Evolutionary conservation across 495 filamentous ascomycete genomes (phyloP).

Genomic region (Pyrenula massariospora): DNA sequence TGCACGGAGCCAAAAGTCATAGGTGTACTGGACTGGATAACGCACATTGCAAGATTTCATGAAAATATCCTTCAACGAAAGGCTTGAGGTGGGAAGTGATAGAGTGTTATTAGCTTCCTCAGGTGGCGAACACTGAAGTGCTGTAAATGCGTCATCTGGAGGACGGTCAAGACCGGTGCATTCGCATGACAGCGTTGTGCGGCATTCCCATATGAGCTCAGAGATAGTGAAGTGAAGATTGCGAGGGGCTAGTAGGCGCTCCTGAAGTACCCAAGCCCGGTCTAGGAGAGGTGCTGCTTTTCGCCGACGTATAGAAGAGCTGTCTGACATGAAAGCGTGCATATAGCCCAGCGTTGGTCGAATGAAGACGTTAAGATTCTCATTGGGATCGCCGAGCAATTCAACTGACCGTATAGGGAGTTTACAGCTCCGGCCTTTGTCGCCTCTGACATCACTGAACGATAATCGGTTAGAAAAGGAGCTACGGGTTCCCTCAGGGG

Average conservation of each 20-base stretch:
- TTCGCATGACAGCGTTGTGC: not conserved
- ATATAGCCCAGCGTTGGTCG: not conserved
- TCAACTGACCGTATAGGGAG: not conserved
- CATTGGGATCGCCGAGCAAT: not conserved
- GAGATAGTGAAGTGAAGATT: conserved; percentile 9
- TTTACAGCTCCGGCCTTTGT: not conserved
- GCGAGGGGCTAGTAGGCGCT: conserved; percentile 8
- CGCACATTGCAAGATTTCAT: not conserved
- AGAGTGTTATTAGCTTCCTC: not conserved
- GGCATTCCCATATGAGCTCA: conserved; percentile 10
- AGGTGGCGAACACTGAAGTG: not conserved
- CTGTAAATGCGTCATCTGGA: not conserved
- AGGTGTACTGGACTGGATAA: not conserved
- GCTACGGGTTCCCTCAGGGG: not conserved
- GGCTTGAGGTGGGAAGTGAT: not conserved
- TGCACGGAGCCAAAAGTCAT: not conserved
- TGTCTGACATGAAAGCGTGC: not conserved
- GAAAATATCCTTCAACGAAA: not conserved
- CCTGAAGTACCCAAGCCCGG: conserved; percentile 12
- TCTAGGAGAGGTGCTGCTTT: not conserved
- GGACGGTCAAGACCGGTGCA: not conserved
- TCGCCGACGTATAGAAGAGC: not conserved
- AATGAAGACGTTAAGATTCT: not conserved
- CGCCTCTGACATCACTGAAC: not conserved
- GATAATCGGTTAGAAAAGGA: not conserved